phyloP scores from a whole-genome alignment of 805 yeast species.

The Candida arabinofermentans region DNA sequence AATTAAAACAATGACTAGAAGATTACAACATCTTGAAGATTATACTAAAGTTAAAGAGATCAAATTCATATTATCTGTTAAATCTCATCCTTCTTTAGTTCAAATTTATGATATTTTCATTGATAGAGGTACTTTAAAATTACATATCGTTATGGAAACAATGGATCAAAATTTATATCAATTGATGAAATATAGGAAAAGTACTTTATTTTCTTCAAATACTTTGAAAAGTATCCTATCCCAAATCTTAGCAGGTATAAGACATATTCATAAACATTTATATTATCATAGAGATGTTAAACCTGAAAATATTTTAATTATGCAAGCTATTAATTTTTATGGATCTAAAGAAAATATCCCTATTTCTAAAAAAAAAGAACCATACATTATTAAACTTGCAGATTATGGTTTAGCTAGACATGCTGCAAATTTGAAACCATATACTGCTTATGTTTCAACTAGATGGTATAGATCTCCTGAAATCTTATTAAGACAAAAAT shows the following conservation, averaged over 20 bases:
- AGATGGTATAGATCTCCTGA: conserved; percentile 89
- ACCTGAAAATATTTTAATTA: conserved; percentile 85
- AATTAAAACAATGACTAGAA: conserved; percentile 69
- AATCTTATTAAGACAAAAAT: conserved; percentile 58
- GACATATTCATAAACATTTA: conserved; percentile 69
- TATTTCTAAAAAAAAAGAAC: conserved; percentile 33
- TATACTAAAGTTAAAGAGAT: conserved; percentile 62
- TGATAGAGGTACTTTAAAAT: conserved; percentile 52
- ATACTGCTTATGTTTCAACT: conserved; percentile 76
- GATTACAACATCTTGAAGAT: conserved; percentile 48
- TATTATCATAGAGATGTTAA: conserved; percentile 88
- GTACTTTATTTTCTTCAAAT: conserved; percentile 47
- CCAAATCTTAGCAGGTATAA: conserved; percentile 72
- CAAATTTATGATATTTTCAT: conserved; percentile 76
- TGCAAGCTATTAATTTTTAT: conserved; percentile 53
- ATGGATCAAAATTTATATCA: conserved; percentile 81
- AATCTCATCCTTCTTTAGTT: conserved; percentile 68
- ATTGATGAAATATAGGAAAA: conserved; percentile 60
- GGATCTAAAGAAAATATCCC: conserved; percentile 40
- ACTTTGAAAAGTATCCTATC: conserved; percentile 63
- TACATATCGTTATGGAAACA: conserved; percentile 85
- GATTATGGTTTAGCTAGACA: conserved; percentile 79
- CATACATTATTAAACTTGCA: conserved; percentile 67
- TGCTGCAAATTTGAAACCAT: conserved; percentile 46
- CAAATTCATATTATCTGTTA: conserved; percentile 59